Base-by-base conservation (phyloP, 1,139 yeast species). In the Yamadazyma conglobata region DNA sequence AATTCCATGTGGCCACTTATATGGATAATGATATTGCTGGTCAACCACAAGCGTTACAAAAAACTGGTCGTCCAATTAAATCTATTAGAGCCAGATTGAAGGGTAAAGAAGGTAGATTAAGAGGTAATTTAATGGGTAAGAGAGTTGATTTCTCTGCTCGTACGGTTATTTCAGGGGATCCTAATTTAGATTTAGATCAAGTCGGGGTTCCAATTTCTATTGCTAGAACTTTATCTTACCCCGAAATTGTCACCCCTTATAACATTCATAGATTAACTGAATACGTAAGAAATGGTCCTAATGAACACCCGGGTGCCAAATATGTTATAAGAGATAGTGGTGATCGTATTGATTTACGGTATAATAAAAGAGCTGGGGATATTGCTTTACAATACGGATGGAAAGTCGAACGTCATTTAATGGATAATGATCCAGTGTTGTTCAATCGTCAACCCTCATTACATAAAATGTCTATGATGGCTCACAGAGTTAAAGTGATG, bases 21-120 rank as follows among this genome's bases (percentile, higher is more conserved):
- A 91, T 91, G 99, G 98, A 91, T 64, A 91, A 91, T 56, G 98
- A 91, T 65, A 91, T 91, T 62, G 98, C 98, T n/a, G 98, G 99
- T 41, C 98, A 91, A 63, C 99, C 98, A 0, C 98, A 91, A 60
- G 98, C 99, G 23, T 74, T 91, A 43, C 99, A 93, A 57, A 93
- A 93, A 61, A 87, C 97, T 30, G 99, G 98, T 35, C 85, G 98
- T 64, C 98, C 99, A 6, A 94, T 93, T 43, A 93, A 91, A 59
- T 87, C 97, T 27, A 93, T 93, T 47, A 81, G 99, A 66, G 98
- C 99, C 15, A 87, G 99, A 69, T 73, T 93, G 47, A 93, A 93
- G 80, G 98, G 99, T 66, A 91, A 93, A 52, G 98, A 93, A 68
- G 98, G 99, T 40, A 88, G 98, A 68, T 78, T 91, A 44, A 82